phyloP scores from a whole-genome alignment of 495 filamentous ascomycete species.

The Amniculicola lignicola region DNA sequence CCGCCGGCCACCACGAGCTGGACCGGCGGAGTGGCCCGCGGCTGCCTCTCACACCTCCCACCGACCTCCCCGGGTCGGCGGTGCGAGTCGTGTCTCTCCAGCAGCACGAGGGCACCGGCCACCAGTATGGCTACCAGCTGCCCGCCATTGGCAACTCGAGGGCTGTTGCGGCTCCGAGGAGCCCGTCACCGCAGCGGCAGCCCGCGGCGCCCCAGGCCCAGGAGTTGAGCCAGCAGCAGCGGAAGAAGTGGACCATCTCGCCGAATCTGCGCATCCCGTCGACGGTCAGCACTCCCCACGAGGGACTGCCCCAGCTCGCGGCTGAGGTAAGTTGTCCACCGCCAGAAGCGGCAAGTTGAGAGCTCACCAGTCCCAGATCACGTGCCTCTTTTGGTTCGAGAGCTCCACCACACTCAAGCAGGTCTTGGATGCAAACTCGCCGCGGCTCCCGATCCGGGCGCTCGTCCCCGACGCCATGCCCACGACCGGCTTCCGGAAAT shows the following conservation, averaged over 20 bases:
- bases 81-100: slow-evolving; percentile 26
- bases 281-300: slow-evolving; percentile 32
- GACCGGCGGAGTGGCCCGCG: slow-evolving; percentile 4
- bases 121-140: slow-evolving; percentile 19
- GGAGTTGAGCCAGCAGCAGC: slow-evolving; percentile 6
- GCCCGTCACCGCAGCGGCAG: slow-evolving; percentile 10
- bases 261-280: slow-evolving; percentile 31
- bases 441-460: slow-evolving; percentile 48
- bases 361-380: slow-evolving; percentile 59
- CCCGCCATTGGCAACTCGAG: slow-evolving; percentile 26
- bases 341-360: background rate
- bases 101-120: slow-evolving; percentile 11
- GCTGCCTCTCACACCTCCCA: slow-evolving; percentile 25
- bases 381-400: slow-evolving; percentile 98
- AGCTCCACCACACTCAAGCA: slow-evolving; percentile 68
- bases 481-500: slow-evolving; percentile 78
- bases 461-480: slow-evolving; percentile 74
- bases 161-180: slow-evolving; percentile 8
- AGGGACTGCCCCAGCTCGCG: slow-evolving; percentile 32
- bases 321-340: slow-evolving; percentile 30
- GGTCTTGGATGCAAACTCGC: slow-evolving; percentile 63
- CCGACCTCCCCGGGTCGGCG: slow-evolving; percentile 16
- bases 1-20: slow-evolving; percentile 1
- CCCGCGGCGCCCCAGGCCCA: background rate
- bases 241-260: slow-evolving; percentile 27